These are phyloP conservation scores for Solanum etuberosum DNA, from an alignment of 257 asterid genomes.

Conservation along the genomic window DNA sequence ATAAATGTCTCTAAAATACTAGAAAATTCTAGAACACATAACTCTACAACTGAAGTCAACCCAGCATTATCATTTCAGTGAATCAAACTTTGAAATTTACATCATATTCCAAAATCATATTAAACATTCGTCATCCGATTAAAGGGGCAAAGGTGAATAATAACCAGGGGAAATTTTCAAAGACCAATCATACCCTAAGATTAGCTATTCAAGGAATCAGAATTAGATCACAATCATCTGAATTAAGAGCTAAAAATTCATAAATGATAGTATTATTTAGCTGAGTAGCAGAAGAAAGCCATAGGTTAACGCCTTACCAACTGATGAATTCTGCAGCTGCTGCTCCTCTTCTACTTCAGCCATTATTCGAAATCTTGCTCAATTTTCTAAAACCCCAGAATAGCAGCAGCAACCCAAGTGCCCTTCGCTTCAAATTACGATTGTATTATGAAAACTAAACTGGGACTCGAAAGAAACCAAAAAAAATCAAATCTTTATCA, in stretches of 20 bases:
- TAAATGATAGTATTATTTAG: not conserved
- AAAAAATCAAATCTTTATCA: not conserved
- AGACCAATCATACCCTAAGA: not conserved
- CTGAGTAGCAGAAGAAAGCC: not conserved
- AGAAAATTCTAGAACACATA: not conserved
- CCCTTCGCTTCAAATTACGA: not conserved
- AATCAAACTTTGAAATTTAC: not conserved
- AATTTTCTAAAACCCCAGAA: not conserved
- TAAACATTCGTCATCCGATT: not conserved
- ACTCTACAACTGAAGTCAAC: not conserved
- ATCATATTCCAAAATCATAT: not conserved
- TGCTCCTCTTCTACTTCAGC: conserved; percentile 27
- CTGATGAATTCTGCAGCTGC: conserved; percentile 15
- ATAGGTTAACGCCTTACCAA: conserved; percentile 27
- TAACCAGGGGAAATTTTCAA: not conserved
- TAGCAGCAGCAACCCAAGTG: not conserved
- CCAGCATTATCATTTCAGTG: not conserved
- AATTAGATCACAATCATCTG: not conserved
- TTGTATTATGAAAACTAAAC: not conserved
- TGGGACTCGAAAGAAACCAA: not conserved
- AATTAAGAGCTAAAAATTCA: not conserved
- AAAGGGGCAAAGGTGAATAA: not conserved
- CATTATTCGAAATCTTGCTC: conserved; percentile 25
- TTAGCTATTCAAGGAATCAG: not conserved
- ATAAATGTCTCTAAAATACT: not conserved